Conservation (phyloP, 257 asterid genomes). For the Solanum bulbocastanum region DNA sequence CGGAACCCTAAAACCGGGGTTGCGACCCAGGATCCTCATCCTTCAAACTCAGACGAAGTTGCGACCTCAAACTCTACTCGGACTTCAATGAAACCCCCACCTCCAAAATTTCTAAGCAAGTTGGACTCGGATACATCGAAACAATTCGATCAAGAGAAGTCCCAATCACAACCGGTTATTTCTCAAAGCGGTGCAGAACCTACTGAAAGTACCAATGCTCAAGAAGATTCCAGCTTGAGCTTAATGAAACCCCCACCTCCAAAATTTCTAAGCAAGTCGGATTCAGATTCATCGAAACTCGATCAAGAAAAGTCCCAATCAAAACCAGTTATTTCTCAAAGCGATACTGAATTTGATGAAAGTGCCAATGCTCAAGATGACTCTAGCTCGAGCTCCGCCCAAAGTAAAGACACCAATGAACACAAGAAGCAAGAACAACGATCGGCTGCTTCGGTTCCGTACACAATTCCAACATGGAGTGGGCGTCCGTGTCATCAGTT, state of each 20-base stretch:
- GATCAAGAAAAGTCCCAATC: slow-evolving; percentile 5
- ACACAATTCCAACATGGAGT: slow-evolving; percentile 75
- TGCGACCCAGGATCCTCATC: slow-evolving; percentile 19
- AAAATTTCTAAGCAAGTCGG: slow-evolving; percentile 13
- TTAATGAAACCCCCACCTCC: not conserved
- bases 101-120: slow-evolving; percentile 20
- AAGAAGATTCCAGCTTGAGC: slow-evolving; percentile 1
- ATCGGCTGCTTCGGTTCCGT: slow-evolving; percentile 42
- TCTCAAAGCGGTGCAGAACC: slow-evolving; percentile 3
- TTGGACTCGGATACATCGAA: slow-evolving; percentile 7
- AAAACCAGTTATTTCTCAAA: slow-evolving; percentile 3
- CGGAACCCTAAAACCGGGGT: slow-evolving; percentile 19
- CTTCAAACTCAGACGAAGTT: not conserved
- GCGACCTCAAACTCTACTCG: slow-evolving; percentile 17
- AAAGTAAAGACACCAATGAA: not conserved
- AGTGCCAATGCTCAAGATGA: slow-evolving; percentile 3
- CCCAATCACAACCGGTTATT: slow-evolving; percentile 6
- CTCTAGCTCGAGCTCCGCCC: slow-evolving; percentile 3
- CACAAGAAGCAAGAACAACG: slow-evolving; percentile 18
- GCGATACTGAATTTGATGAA: not conserved
- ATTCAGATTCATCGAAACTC: slow-evolving; percentile 7
- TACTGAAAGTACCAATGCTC: not conserved
- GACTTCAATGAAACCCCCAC: slow-evolving; percentile 34
- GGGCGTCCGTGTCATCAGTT: slow-evolving; percentile 58
- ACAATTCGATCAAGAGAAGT: slow-evolving; percentile 2